Evolutionary conservation across 192 early-diverging fungal genomes (phyloP).

Genomic region (Coemansia sp.): DNA sequence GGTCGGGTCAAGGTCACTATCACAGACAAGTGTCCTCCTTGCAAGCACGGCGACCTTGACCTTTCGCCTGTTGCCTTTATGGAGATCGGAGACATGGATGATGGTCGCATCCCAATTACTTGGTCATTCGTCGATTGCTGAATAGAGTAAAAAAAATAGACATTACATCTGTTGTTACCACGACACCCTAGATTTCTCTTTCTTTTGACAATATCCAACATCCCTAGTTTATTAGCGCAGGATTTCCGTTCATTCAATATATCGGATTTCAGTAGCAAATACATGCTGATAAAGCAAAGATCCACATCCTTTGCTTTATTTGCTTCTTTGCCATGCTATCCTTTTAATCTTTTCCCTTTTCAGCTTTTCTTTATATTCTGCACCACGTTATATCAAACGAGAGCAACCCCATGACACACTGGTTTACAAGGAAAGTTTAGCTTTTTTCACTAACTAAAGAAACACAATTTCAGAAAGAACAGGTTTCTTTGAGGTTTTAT

Average conservation of each 20-base stretch:
- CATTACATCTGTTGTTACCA: not conserved
- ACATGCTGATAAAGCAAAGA: too few relatives aligned
- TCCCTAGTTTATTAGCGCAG: not conserved
- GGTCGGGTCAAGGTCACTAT: constrained; percentile 56
- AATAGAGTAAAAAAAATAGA: not conserved
- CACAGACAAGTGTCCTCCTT: constrained; percentile 58
- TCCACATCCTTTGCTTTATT: too few relatives aligned
- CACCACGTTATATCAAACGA: too few relatives aligned
- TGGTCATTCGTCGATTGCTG: constrained; percentile 56
- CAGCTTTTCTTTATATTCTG: too few relatives aligned
- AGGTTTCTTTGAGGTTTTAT: not conserved
- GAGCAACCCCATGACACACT: not conserved
- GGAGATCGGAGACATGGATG: constrained; percentile 53
- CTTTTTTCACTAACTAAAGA: not conserved
- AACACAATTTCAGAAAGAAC: not conserved
- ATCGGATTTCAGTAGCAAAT: too few relatives aligned
- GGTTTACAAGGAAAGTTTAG: not conserved
- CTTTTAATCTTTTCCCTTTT: too few relatives aligned
- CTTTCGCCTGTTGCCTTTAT: constrained; percentile 57
- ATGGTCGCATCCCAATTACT: constrained; percentile 55
- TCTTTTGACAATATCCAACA: not conserved
- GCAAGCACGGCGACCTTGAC: constrained; percentile 56
- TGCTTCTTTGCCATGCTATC: too few relatives aligned
- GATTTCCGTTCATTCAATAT: too few relatives aligned
- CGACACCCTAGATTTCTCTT: not conserved